Percentiles rank a stretch among this genome's conserved stretches.
These are phyloP conservation scores for Aspergillus hortae DNA, from an alignment of 2,329 filamentous ascomycete species.

Conservation along the genomic window DNA sequence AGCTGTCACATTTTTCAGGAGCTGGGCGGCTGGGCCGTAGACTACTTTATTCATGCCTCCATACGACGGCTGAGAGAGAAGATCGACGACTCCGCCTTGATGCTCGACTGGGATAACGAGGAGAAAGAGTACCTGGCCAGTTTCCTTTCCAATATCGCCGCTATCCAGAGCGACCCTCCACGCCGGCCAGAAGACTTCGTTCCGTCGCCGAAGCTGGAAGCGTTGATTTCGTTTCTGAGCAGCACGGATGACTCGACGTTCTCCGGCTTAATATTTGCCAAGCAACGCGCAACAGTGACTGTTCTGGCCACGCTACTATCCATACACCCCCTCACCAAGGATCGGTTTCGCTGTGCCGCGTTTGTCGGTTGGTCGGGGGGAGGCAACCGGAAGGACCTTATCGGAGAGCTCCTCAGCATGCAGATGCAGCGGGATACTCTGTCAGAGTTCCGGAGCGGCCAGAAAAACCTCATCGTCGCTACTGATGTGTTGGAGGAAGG, in stretches of 20 bases:
- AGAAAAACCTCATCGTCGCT: constrained; percentile 55
- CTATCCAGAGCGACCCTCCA: constrained; percentile 13
- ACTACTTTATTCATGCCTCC: constrained; percentile 59
- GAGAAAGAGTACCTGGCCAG: constrained; percentile 52
- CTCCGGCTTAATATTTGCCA: constrained; percentile 63
- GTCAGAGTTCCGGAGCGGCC: constrained; percentile 51
- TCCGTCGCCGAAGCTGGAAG: constrained; percentile 57
- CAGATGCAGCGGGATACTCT: constrained; percentile 51
- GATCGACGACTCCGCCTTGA: constrained; percentile 23
- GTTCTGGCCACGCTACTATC: constrained; percentile 59
- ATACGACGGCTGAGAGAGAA: constrained; percentile 35
- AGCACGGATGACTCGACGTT: constrained; percentile 46
- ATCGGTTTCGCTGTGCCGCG: constrained; percentile 42
- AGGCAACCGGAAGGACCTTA: constrained; percentile 40
- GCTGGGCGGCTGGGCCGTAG: constrained; percentile 66
- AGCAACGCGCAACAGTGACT: constrained; percentile 58
- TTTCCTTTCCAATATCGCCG: constrained; percentile 27
- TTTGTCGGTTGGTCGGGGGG: constrained; percentile 48
- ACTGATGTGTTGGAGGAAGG: constrained; percentile 61
- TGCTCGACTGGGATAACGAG: constrained; percentile 50
- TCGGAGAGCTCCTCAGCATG: constrained; percentile 49
- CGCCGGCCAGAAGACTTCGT: constrained; percentile 5
- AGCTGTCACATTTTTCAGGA: constrained; percentile 51
- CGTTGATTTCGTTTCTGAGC: constrained; percentile 53
- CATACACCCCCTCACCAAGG: constrained; percentile 45